These are phyloP conservation scores for Xylariales sp. DNA, from an alignment of 2,329 filamentous ascomycete genomes.

Conservation along the genomic window DNA sequence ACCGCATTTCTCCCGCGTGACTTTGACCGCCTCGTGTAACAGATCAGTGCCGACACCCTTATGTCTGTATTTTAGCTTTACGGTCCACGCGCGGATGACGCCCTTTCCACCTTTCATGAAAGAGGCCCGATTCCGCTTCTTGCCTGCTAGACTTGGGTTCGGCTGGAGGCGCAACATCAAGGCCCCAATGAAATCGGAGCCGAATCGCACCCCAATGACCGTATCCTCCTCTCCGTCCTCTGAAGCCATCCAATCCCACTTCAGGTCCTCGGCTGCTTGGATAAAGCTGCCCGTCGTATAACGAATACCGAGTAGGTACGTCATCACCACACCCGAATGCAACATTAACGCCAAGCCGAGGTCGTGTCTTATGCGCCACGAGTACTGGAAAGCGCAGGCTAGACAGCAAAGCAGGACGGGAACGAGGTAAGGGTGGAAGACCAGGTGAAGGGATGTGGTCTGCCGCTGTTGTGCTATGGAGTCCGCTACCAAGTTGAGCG, in stretches of 20 bases:
- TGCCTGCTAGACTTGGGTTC: slow-evolving; percentile 14
- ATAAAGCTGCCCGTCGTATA: slow-evolving; percentile 60
- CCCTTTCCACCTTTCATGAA: slow-evolving; percentile 56
- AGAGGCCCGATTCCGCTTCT: slow-evolving; percentile 25
- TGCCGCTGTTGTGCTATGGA: slow-evolving; percentile 79
- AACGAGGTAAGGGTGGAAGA: slow-evolving; percentile 57
- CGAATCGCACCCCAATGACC: slow-evolving; percentile 63
- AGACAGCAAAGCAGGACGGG: slow-evolving; percentile 41
- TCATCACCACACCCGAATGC: slow-evolving; percentile 57
- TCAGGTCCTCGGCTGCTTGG: slow-evolving; percentile 54
- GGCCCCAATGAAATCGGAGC: slow-evolving; percentile 65
- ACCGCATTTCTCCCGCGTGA: slow-evolving; percentile 65
- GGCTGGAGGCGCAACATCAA: slow-evolving; percentile 63
- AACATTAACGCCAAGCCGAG: slow-evolving; percentile 53
- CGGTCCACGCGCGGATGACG: slow-evolving; percentile 79
- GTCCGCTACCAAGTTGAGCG: slow-evolving; percentile 71
- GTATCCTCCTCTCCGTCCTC: slow-evolving; percentile 44
- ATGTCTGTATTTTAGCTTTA: slow-evolving; percentile 61
- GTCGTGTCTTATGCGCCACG: slow-evolving; percentile 43
- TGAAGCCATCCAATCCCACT: slow-evolving; percentile 57
- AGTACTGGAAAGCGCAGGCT: slow-evolving; percentile 40
- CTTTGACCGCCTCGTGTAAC: slow-evolving; percentile 65
- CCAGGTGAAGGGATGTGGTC: slow-evolving; percentile 55
- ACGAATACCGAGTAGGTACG: slow-evolving; percentile 57
- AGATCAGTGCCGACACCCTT: slow-evolving; percentile 69